Conservation (phyloP, 441 rosid species). For the Arabidopsis lyrata region DNA sequence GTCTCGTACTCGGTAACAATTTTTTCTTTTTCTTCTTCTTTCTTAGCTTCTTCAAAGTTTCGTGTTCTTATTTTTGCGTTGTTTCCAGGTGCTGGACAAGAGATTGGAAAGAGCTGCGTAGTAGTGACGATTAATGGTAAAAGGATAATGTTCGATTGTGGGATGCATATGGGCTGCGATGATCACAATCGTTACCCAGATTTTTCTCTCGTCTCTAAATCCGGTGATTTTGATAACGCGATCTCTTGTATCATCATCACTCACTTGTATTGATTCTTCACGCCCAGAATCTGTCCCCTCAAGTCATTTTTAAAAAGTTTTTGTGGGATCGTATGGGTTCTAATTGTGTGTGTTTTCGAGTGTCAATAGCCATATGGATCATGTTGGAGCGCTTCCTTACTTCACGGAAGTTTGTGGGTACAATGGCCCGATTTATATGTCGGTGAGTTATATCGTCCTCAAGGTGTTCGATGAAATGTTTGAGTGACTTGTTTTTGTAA, state of each 20-base stretch:
- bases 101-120: conserved; percentile 94
- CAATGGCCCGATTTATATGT: conserved; percentile 88
- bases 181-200: conserved; percentile 89
- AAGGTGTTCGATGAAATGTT: conserved; percentile 55
- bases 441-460: conserved; percentile 57
- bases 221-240: conserved; percentile 59
- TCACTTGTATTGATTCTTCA: conserved; percentile 65
- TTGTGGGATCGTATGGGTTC: conserved; percentile 11
- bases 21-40: neutral
- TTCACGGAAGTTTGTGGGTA: conserved; percentile 96
- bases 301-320: neutral
- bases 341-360: neutral
- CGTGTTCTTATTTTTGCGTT: neutral
- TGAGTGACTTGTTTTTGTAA: neutral
- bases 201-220: conserved; percentile 70
- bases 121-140: conserved; percentile 86
- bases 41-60: neutral
- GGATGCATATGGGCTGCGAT: conserved; percentile 95
- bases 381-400: conserved; percentile 95
- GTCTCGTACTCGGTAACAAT: conserved; percentile 68
- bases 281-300: neutral
- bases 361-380: conserved; percentile 84
- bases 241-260: conserved; percentile 83
- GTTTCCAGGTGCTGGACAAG: conserved; percentile 88
- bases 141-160: conserved; percentile 94